Percentiles rank a stretch among this genome's conserved stretches.
These are phyloP conservation scores for Piper betle DNA, from an alignment of 164 flowering plant genomes.

Conservation along the genomic window DNA sequence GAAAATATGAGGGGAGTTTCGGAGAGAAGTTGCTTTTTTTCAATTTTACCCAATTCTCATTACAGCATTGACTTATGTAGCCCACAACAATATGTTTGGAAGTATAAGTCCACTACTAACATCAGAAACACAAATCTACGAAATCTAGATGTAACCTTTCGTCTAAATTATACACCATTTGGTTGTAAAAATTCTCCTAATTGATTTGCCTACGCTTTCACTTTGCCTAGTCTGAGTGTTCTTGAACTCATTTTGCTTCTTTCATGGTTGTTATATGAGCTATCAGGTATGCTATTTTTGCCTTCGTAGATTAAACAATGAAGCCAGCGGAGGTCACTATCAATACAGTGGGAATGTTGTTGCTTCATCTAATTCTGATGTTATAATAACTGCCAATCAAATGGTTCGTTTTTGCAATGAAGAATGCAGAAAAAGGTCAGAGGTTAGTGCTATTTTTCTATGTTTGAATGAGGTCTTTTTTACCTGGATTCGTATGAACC, in stretches of 20 bases:
- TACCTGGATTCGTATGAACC: neutral
- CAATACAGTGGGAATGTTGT: neutral
- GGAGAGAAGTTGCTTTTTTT: too few species aligned
- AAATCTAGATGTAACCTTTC: too few species aligned
- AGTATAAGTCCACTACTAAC: too few species aligned
- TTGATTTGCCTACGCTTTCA: too few species aligned
- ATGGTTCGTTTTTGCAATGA: conserved; percentile 41
- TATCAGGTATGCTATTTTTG: conserved; percentile 19
- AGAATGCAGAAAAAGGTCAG: conserved; percentile 32
- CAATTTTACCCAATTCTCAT: too few species aligned
- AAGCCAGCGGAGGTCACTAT: neutral
- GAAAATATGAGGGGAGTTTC: too few species aligned
- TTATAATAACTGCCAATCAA: conserved; percentile 1
- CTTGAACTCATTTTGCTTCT: neutral
- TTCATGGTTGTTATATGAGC: neutral
- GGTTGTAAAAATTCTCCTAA: too few species aligned
- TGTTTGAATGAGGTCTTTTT: neutral
- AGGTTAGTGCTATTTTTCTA: conserved; percentile 16
- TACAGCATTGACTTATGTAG: too few species aligned
- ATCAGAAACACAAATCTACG: too few species aligned
- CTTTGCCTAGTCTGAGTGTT: too few species aligned
- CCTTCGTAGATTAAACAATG: conserved; percentile 5
- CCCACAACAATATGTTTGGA: too few species aligned
- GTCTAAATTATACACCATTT: too few species aligned
- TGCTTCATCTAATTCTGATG: neutral